Conservation (phyloP, 176 grass and related monocot species). For the Aegilops sharonensis region DNA sequence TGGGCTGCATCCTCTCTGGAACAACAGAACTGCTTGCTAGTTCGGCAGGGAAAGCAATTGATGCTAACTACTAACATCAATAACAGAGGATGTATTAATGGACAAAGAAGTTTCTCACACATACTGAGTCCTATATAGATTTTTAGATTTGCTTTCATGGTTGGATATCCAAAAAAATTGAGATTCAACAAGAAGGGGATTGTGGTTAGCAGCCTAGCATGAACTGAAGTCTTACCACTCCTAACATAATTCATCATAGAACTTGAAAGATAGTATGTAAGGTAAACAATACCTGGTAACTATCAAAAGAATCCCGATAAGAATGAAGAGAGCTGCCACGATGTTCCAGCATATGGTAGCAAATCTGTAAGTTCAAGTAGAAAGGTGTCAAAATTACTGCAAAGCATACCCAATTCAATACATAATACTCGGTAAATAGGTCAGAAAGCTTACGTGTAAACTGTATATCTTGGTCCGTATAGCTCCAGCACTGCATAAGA, state of each 20-base stretch:
- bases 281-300: conserved; percentile 59
- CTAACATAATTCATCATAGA: not conserved
- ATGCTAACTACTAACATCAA: not conserved
- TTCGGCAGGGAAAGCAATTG: not conserved
- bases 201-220: not conserved
- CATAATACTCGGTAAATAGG: conserved; percentile 1
- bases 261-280: not conserved
- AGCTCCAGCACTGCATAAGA: conserved; percentile 57
- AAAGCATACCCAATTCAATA: not conserved
- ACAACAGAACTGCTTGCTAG: not conserved
- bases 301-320: conserved; percentile 72
- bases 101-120: not conserved
- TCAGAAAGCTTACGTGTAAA: conserved; percentile 62
- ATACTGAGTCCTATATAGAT: not conserved
- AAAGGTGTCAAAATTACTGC: conserved; percentile 34
- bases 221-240: not conserved
- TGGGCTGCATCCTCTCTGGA: not conserved
- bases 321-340: conserved; percentile 71
- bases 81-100: not conserved
- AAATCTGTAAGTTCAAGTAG: conserved; percentile 60
- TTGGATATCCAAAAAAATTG: not conserved
- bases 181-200: not conserved
- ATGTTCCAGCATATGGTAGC: conserved; percentile 64
- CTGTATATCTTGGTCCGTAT: conserved; percentile 55
- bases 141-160: conserved; percentile 22